phyloP scores from a whole-genome alignment of 2,329 filamentous ascomycete genomes.

The Juglanconis sp. region DNA sequence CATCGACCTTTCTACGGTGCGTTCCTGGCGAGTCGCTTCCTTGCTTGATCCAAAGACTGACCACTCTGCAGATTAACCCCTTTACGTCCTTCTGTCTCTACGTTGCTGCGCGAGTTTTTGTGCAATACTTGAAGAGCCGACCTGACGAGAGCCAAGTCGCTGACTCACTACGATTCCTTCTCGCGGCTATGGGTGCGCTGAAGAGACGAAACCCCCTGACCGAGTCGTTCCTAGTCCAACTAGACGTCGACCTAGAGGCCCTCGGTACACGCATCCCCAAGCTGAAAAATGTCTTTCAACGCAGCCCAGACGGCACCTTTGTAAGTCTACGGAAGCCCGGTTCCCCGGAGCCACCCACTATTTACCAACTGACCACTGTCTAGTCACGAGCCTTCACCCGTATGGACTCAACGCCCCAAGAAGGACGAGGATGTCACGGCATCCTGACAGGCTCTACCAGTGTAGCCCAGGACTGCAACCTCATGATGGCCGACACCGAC shows the following conservation, averaged over 20 bases:
- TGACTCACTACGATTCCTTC: slow-evolving; percentile 83
- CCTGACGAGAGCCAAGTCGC: slow-evolving; percentile 76
- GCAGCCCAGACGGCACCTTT: slow-evolving; percentile 42
- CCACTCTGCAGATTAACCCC: slow-evolving; percentile 71
- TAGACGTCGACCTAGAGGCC: slow-evolving; percentile 86
- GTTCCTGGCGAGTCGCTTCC: slow-evolving; percentile 28
- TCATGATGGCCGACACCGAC: slow-evolving; percentile 41
- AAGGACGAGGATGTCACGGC: slow-evolving; percentile 25
- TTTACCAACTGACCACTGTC: not conserved
- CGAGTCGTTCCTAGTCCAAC: slow-evolving; percentile 88
- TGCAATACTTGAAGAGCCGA: slow-evolving; percentile 93
- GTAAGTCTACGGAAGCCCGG: slow-evolving; percentile 36
- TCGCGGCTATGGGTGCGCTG: slow-evolving; percentile 85
- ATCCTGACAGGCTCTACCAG: slow-evolving; percentile 36
- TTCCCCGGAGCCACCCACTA: not conserved
- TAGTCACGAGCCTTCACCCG: not conserved
- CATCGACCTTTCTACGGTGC: slow-evolving; percentile 76
- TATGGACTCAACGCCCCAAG: not conserved
- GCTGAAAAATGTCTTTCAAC: slow-evolving; percentile 53
- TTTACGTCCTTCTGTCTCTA: slow-evolving; percentile 96
- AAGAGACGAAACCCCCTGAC: slow-evolving; percentile 87
- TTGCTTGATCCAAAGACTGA: slow-evolving; percentile 15
- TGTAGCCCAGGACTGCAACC: slow-evolving; percentile 39
- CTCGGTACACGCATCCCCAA: slow-evolving; percentile 61
- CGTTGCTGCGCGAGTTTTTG: slow-evolving; percentile 90